Evolutionary conservation across 2,329 filamentous ascomycete genomes (phyloP).

Genomic region (Aspergillus tubingensis): DNA sequence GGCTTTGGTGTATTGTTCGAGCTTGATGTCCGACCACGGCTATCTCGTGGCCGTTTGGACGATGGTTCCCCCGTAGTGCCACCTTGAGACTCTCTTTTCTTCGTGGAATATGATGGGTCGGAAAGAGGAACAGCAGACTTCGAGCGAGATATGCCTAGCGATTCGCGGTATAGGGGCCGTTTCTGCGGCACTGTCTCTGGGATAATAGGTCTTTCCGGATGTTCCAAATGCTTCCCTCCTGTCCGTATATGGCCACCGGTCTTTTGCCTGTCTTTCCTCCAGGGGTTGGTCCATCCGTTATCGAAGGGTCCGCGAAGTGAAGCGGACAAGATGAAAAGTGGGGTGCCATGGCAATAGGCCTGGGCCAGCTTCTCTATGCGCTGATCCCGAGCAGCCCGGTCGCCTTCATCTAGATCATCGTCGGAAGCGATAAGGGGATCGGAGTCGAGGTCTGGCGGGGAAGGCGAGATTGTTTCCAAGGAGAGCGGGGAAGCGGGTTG

Average conservation of each 20-base stretch:
- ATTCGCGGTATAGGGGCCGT: constrained; percentile 22
- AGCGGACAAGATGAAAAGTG: constrained; percentile 50
- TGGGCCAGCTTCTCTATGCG: constrained; percentile 46
- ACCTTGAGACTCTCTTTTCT: neutral
- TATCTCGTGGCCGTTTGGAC: neutral
- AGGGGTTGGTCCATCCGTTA: constrained; percentile 49
- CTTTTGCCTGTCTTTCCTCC: constrained; percentile 35
- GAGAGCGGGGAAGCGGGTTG: constrained; percentile 36
- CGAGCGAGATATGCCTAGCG: constrained; percentile 6
- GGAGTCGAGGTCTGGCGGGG: constrained; percentile 27
- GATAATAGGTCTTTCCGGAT: constrained; percentile 24
- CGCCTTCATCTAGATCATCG: constrained; percentile 38
- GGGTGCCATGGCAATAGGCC: constrained; percentile 45
- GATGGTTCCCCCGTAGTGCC: neutral
- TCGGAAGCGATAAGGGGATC: constrained; percentile 40
- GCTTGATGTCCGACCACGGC: constrained; percentile 1
- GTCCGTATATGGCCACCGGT: neutral
- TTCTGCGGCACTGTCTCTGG: constrained; percentile 31
- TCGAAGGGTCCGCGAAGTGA: constrained; percentile 49
- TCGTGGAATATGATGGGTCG: neutral
- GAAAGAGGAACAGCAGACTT: constrained; percentile 1
- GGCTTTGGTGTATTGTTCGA: constrained; percentile 11
- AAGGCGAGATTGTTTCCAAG: constrained; percentile 37
- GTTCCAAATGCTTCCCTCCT: constrained; percentile 2
- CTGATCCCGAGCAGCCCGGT: constrained; percentile 40